Evolutionary conservation across 768 basidiomycete species (phyloP).

Genomic region (Collybia sordida): DNA sequence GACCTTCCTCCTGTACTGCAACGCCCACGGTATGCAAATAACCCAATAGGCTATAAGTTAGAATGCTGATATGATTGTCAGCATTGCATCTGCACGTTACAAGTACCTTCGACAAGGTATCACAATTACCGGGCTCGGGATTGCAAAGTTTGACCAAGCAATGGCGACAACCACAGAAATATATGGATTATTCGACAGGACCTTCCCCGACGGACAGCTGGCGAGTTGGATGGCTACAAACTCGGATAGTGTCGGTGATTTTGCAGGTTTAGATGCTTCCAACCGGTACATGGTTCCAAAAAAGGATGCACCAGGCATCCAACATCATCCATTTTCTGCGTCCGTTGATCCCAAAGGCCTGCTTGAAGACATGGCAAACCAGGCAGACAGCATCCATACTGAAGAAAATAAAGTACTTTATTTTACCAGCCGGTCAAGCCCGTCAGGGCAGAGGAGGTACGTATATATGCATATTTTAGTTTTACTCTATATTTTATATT

Average conservation of each 20-base stretch:
- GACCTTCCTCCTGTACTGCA: too few species aligned
- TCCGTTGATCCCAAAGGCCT: background rate
- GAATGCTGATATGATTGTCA: too few species aligned
- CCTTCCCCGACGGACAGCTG: slow-evolving; percentile 1
- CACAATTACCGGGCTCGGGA: background rate
- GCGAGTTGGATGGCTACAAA: background rate
- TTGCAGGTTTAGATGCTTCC: background rate
- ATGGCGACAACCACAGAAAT: slow-evolving; percentile 1
- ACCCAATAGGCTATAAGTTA: too few species aligned
- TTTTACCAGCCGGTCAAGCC: background rate
- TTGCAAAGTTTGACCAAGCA: slow-evolving; percentile 1
- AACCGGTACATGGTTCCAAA: slow-evolving; percentile 12
- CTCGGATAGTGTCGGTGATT: background rate
- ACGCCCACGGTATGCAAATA: too few species aligned
- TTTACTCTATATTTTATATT: background rate
- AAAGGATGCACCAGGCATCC: background rate
- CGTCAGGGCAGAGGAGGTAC: background rate
- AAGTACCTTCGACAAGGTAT: slow-evolving; percentile 4
- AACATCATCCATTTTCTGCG: slow-evolving; percentile 5
- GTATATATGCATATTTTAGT: background rate
- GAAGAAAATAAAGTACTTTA: slow-evolving; percentile 4
- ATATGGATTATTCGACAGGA: slow-evolving; percentile 4
- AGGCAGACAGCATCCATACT: background rate
- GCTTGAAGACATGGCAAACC: background rate
- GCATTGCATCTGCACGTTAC: too few species aligned